A percentile compares a stretch with the other conserved stretches of the same genome.
phyloP scores from a whole-genome alignment of 2,329 filamentous ascomycete genomes.

The Colletotrichum chrysophilum region DNA sequence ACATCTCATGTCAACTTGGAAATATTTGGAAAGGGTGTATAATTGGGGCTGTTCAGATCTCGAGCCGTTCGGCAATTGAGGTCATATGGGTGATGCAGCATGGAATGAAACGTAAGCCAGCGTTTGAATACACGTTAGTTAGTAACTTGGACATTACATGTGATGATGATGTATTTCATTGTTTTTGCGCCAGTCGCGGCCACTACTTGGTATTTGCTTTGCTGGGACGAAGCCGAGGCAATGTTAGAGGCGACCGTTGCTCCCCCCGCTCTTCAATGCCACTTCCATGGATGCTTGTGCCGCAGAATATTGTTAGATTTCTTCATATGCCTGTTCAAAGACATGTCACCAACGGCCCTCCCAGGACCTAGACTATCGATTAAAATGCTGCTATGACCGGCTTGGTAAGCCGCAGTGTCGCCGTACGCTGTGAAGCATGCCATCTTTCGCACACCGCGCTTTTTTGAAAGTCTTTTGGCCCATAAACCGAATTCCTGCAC shows the following conservation, averaged over 20 bases:
- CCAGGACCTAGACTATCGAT: background rate
- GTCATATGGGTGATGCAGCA: background rate
- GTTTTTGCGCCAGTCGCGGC: background rate
- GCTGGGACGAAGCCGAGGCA: background rate
- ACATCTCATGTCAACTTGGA: background rate
- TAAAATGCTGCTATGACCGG: background rate
- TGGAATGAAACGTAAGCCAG: background rate
- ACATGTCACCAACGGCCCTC: background rate
- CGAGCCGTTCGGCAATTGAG: background rate
- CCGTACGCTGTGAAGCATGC: background rate
- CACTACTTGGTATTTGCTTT: background rate
- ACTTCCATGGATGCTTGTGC: background rate
- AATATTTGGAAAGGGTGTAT: background rate
- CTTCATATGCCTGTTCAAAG: background rate
- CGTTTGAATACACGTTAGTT: background rate
- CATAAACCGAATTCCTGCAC: background rate
- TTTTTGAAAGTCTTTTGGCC: no score
- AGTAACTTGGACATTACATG: background rate
- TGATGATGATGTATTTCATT: accelerated
- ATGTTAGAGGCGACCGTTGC: background rate
- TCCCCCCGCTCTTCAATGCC: background rate
- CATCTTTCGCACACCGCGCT: no score
- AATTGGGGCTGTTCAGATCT: background rate
- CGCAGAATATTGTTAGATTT: background rate
- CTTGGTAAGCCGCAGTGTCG: background rate